Evolutionary conservation across 805 yeast genomes (phyloP).

Genomic region (Kluyveromyces lactis): DNA sequence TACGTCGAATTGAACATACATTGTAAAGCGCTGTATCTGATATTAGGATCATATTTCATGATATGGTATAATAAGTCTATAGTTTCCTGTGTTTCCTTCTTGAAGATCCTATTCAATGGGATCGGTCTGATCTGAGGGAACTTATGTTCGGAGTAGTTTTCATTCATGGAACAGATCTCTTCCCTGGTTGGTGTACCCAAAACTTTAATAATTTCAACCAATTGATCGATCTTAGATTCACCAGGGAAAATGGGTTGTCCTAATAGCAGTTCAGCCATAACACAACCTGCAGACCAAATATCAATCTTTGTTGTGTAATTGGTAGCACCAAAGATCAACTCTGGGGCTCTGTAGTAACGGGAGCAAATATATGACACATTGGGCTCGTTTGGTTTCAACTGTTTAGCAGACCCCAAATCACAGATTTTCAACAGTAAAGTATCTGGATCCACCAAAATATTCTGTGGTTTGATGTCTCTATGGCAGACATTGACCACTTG

Average conservation of each 20-base stretch:
- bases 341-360: slow-evolving; percentile 95
- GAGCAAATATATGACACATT: slow-evolving; percentile 96
- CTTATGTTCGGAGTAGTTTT: slow-evolving; percentile 93
- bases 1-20: slow-evolving; percentile 13
- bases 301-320: slow-evolving; percentile 95
- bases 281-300: slow-evolving; percentile 97
- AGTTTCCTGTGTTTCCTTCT: slow-evolving; percentile 38
- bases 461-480: slow-evolving; percentile 93
- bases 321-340: slow-evolving; percentile 92
- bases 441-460: slow-evolving; percentile 73
- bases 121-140: slow-evolving; percentile 83
- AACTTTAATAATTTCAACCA: slow-evolving; percentile 92
- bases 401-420: slow-evolving; percentile 95
- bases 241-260: slow-evolving; percentile 98
- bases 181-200: slow-evolving; percentile 92
- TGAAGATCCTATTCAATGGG: slow-evolving; percentile 60
- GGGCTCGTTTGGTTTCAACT: slow-evolving; percentile 81
- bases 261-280: slow-evolving; percentile 89
- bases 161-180: slow-evolving; percentile 90
- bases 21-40: slow-evolving; percentile 48
- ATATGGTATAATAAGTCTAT: slow-evolving; percentile 48
- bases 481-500: slow-evolving; percentile 73
- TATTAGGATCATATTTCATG: slow-evolving; percentile 60
- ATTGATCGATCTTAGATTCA: slow-evolving; percentile 93
- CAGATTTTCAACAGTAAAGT: slow-evolving; percentile 83